Percentiles rank a stretch among this genome's conserved stretches.
phyloP scores from a whole-genome alignment of 1,284 basidiomycete species.

The Malassezia furfur region DNA sequence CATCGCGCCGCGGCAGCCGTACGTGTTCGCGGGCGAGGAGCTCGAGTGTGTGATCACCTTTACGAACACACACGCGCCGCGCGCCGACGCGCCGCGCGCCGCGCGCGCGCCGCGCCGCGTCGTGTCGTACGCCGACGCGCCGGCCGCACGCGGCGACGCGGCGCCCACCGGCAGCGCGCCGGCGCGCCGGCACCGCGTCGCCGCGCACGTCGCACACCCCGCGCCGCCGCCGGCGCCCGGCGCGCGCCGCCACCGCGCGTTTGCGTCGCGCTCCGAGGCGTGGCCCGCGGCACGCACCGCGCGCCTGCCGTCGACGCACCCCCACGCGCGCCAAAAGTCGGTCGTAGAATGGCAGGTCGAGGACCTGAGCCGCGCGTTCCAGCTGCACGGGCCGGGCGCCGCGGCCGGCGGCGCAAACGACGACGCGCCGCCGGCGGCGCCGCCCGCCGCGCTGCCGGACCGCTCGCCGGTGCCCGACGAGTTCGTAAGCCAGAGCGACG shows the following conservation, averaged over 20 bases:
- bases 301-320: slow-evolving; percentile 17
- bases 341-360: slow-evolving; percentile 36
- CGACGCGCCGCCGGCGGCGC: neutral
- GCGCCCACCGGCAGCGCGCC: neutral
- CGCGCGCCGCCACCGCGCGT: neutral
- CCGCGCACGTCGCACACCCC: too few relatives aligned
- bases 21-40: slow-evolving; percentile 82
- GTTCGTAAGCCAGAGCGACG: slow-evolving; percentile 44
- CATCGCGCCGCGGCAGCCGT: slow-evolving; percentile 66
- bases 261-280: slow-evolving; percentile 7
- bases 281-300: neutral
- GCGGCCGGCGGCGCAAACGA: neutral
- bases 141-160: neutral
- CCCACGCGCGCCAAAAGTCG: slow-evolving; percentile 41
- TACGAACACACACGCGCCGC: slow-evolving; percentile 61
- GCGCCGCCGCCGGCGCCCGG: neutral
- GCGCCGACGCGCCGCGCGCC: neutral
- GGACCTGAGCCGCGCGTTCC: slow-evolving; percentile 39
- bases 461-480: slow-evolving; percentile 12
- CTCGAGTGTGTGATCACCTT: slow-evolving; percentile 77
- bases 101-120: neutral
- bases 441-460: neutral
- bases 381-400: slow-evolving; percentile 17
- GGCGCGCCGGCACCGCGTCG: neutral
- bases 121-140: neutral